A percentile compares a stretch with the other conserved stretches of the same genome.
Evolutionary conservation across 2,329 filamentous ascomycete species (phyloP).

Genomic region (Dothidotthia symphoricarpi): DNA sequence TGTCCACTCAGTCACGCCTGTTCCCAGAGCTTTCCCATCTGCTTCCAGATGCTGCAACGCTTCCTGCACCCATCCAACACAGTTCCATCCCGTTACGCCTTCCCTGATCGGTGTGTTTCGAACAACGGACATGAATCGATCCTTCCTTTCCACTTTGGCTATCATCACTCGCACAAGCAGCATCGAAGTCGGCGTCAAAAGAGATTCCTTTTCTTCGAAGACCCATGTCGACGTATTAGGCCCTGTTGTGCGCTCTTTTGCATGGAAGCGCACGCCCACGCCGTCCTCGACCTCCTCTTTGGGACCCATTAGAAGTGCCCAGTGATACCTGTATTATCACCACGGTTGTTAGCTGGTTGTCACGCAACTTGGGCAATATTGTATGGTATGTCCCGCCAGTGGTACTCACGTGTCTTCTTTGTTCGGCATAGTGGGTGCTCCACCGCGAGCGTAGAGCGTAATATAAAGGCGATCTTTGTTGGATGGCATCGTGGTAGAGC

Average conservation of each 20-base stretch:
- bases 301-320: conserved; percentile 3
- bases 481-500: conserved; percentile 12
- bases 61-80: conserved; percentile 47
- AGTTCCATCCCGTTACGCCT: conserved; percentile 40
- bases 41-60: conserved; percentile 33
- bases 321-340: conserved; percentile 5
- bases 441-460: conserved; percentile 27
- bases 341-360: background rate
- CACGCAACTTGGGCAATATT: background rate
- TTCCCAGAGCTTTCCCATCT: conserved; percentile 37
- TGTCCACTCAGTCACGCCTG: conserved; percentile 14
- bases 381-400: too few relatives aligned
- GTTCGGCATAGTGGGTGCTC: conserved; percentile 18
- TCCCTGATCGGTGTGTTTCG: conserved; percentile 22
- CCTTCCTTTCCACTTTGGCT: conserved; percentile 7
- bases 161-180: conserved; percentile 11
- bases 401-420: conserved; percentile 27
- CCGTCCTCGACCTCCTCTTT: conserved; percentile 4
- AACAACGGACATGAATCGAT: conserved; percentile 4
- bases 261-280: conserved; percentile 5
- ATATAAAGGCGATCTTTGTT: conserved; percentile 32
- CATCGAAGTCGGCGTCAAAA: conserved; percentile 6
- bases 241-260: conserved; percentile 6
- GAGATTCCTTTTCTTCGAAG: conserved; percentile 7
- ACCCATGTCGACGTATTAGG: conserved; percentile 3